Percentiles rank a stretch among this genome's conserved stretches.
These are phyloP conservation scores for Micromonas commoda DNA, from an alignment of 139 green algal species.

Conservation along the genomic window DNA sequence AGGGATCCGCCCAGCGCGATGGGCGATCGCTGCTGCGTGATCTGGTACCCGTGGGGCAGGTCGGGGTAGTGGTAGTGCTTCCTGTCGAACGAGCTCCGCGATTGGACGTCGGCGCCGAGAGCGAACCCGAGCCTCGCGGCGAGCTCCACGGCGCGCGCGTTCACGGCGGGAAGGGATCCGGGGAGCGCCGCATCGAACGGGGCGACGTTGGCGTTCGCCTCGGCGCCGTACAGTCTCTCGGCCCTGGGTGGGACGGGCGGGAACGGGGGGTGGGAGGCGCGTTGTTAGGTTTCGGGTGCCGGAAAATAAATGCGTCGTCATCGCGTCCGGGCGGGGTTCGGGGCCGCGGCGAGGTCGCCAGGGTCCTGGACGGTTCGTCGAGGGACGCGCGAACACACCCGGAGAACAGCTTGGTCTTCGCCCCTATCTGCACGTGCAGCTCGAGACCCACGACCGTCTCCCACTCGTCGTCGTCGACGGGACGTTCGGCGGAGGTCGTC, in stretches of 20 bases:
- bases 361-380: too few species aligned
- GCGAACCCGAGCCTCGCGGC: conserved; percentile 9
- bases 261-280: not conserved
- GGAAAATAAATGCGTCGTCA: too few species aligned
- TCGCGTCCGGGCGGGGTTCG: too few species aligned
- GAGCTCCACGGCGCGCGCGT: not conserved
- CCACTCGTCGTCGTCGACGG: not conserved
- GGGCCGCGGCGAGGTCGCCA: too few species aligned
- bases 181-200: conserved; percentile 24
- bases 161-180: conserved; percentile 14
- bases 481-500: not conserved
- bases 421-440: conserved; percentile 25
- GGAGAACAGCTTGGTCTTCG: conserved; percentile 30
- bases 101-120: not conserved
- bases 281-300: too few species aligned
- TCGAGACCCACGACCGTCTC: conserved; percentile 28
- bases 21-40: conserved; percentile 23
- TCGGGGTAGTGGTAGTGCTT: conserved; percentile 33
- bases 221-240: not conserved
- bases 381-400: not conserved
- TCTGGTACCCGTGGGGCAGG: conserved; percentile 30
- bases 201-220: not conserved
- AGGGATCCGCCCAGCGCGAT: not conserved
- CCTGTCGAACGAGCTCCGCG: conserved; percentile 6
- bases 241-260: not conserved